Evolutionary conservation across 2,329 filamentous ascomycete species (phyloP).

Genomic region (Sclerotinia trifoliorum): DNA sequence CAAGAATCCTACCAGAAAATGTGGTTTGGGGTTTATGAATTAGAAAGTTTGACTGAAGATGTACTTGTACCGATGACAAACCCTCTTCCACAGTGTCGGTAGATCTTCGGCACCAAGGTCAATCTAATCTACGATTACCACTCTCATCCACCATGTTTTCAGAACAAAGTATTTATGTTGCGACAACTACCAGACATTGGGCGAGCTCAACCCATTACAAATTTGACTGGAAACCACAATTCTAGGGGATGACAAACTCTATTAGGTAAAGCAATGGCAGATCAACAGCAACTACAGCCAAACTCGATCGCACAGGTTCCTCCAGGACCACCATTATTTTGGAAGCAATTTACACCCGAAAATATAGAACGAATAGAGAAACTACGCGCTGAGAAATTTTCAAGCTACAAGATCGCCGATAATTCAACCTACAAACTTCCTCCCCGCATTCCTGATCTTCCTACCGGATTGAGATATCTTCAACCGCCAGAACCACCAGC

Average conservation of each 20-base stretch:
- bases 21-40: not conserved
- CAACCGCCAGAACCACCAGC: conserved; percentile 76
- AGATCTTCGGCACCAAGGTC: not conserved
- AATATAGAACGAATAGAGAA: conserved; percentile 63
- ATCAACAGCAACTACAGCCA: conserved; percentile 44
- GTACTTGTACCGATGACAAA: not conserved
- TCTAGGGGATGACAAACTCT: not conserved
- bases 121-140: conserved; percentile 11
- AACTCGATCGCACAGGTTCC: conserved; percentile 62
- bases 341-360: conserved; percentile 78
- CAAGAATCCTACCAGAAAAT: not conserved
- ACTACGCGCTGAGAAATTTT: conserved; percentile 42
- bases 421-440: conserved; percentile 36
- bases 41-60: not conserved
- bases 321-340: conserved; percentile 86
- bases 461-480: conserved; percentile 68
- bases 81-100: conserved; percentile 9
- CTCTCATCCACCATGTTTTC: not conserved
- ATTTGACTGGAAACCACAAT: not conserved
- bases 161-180: not conserved
- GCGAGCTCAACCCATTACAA: not conserved
- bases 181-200: not conserved
- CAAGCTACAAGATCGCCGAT: conserved; percentile 12
- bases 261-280: conserved; percentile 51
- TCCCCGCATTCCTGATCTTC: conserved; percentile 34